Base-by-base conservation (phyloP, 2,329 filamentous ascomycete genomes). In the Fusarium verrucosum region DNA sequence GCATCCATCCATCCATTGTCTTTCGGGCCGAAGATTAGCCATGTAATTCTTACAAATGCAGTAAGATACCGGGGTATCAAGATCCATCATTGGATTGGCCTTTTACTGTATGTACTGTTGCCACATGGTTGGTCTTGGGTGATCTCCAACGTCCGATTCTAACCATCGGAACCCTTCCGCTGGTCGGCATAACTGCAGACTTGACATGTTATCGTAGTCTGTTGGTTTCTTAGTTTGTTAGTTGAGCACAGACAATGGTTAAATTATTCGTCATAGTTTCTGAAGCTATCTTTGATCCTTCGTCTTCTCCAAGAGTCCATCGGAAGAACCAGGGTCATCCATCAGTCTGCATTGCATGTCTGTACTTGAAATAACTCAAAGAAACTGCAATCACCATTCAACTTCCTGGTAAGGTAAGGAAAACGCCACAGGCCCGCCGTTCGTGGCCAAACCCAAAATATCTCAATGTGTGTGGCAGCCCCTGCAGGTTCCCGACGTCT, bases 351-450 rank as follows among this genome's bases (percentile, higher is more conserved):
- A n/a, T n/a, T n/a, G n/a, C n/a, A n/a, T n/a, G 23, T 50, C 58
- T 42, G 58, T 59, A 59, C n/a, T n/a, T n/a, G n/a, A n/a, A 55
- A 66, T 54, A 66, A 51, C 58, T 64, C 63, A 66, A 45, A 65
- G 50, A 41, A 50, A 50, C 52, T 35, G 35, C 38, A 43, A 50
- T 58, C 50, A 59, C 54, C 51, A 35, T 46, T 33, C 51, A 58
- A 53, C 49, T 57, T 66, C 66, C 53, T 54, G 44, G 50, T 52
- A 58, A 54, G 45, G 50, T n/a, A n/a, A n/a, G n/a, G n/a, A n/a
- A 43, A 56, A 58, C 64, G 68, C 65, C 66, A 68, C 62, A 56
- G 66, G 60, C 63, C 64, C 65, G 66, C 64, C 56, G 63, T 70
- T 69, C 60, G 36, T 63, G 50, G 60, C 13, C 37, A 58, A 59